Evolutionary conservation across 176 grass and related monocot genomes (phyloP).

Genomic region (Urochloa ruziziensis): DNA sequence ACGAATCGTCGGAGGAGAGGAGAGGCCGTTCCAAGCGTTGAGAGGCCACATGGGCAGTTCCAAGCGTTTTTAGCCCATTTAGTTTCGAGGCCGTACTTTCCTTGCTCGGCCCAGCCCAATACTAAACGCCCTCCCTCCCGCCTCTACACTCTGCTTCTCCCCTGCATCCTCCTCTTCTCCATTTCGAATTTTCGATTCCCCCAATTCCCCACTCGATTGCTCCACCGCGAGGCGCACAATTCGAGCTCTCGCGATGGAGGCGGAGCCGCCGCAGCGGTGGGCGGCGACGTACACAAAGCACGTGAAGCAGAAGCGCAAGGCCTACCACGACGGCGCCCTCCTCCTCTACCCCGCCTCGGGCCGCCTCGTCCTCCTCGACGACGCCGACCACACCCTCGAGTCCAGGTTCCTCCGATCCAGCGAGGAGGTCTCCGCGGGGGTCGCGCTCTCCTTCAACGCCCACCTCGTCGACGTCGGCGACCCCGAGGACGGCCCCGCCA

Average conservation of each 20-base stretch:
- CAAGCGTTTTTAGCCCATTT: too few species aligned
- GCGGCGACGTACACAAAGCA: constrained; percentile 78
- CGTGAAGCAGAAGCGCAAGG: constrained; percentile 86
- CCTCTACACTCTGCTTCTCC: neutral
- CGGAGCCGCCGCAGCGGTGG: constrained; percentile 40
- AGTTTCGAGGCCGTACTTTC: neutral
- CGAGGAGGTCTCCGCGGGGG: constrained; percentile 46
- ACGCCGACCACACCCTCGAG: constrained; percentile 62
- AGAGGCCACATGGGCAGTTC: too few species aligned
- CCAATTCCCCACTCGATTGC: neutral
- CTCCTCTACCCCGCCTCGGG: constrained; percentile 41
- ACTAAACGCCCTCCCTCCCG: too few species aligned
- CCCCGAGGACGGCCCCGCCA: neutral
- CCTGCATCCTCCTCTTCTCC: neutral
- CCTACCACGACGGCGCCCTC: constrained; percentile 69
- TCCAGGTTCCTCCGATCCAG: constrained; percentile 43
- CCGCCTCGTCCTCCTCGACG: constrained; percentile 63
- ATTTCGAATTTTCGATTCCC: constrained; percentile 10
- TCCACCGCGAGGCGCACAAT: neutral
- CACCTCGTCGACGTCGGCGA: constrained; percentile 79
- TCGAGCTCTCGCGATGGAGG: constrained; percentile 31
- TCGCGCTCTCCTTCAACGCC: constrained; percentile 51
- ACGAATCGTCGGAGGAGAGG: too few species aligned
- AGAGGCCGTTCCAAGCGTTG: too few species aligned
- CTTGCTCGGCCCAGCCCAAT: neutral